Percentiles rank a stretch among this genome's conserved stretches.
Conservation (phyloP, 2,329 filamentous ascomycete genomes). For the Magnaporthiopsis incrustans region DNA sequence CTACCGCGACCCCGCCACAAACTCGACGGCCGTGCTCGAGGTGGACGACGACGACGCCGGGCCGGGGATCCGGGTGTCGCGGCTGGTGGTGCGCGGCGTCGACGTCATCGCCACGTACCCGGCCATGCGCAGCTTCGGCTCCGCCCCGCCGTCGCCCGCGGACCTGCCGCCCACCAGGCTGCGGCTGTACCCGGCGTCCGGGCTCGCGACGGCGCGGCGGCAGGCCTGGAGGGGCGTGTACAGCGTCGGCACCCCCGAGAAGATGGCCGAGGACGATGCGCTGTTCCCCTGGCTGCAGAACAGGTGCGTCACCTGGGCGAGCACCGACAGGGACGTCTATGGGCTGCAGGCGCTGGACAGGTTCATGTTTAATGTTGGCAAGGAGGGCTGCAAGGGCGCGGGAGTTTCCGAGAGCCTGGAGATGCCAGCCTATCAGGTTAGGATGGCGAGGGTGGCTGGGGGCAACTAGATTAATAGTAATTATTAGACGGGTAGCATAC, state of each 20-base stretch:
- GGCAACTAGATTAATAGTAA: not conserved
- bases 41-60: slow-evolving; percentile 14
- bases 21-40: slow-evolving; percentile 30
- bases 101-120: slow-evolving; percentile 27
- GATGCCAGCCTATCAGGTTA: slow-evolving; percentile 8
- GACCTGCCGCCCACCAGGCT: slow-evolving; percentile 3
- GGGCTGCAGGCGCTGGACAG: slow-evolving; percentile 3
- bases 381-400: not conserved
- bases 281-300: slow-evolving; percentile 5
- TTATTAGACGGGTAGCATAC: not conserved
- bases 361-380: slow-evolving; percentile 4
- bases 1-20: slow-evolving; percentile 27
- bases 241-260: slow-evolving; percentile 1
- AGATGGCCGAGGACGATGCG: slow-evolving; percentile 3
- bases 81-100: slow-evolving; percentile 31
- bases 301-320: slow-evolving; percentile 6
- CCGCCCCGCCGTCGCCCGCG: not conserved
- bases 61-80: slow-evolving; percentile 20
- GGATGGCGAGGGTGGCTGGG: not conserved
- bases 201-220: not conserved
- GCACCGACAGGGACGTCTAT: slow-evolving; percentile 5
- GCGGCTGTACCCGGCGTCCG: slow-evolving; percentile 3
- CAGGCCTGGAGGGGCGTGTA: slow-evolving; percentile 6
- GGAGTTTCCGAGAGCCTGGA: not conserved
- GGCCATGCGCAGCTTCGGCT: not conserved